Evolutionary conservation across 106 monocot genomes (phyloP).

Genomic region (Allium cepa): DNA sequence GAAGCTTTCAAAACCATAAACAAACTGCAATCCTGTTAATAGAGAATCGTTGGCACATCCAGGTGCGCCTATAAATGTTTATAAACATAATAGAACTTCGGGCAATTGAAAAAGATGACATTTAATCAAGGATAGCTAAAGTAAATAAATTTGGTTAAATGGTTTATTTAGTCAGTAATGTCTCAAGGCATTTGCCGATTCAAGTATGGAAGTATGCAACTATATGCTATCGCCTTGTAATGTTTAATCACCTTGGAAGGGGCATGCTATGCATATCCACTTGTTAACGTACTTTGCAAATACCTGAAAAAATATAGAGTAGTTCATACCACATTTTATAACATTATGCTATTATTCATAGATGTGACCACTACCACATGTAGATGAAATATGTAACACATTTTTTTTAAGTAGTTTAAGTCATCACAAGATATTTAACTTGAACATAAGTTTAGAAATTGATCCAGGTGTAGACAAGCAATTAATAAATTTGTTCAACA

Average conservation of each 20-base stretch:
- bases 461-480: too few species aligned
- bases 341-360: not conserved
- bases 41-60: slow-evolving; percentile 83
- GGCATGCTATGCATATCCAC: slow-evolving; percentile 90
- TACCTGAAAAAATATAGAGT: slow-evolving; percentile 31
- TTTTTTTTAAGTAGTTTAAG: not conserved
- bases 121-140: not conserved
- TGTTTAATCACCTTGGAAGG: slow-evolving; percentile 71
- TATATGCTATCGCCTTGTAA: not conserved
- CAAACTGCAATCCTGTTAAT: slow-evolving; percentile 87
- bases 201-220: not conserved
- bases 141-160: too few species aligned
- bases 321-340: slow-evolving; percentile 2
- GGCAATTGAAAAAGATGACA: not conserved
- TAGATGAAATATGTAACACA: not conserved
- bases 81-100: slow-evolving; percentile 6
- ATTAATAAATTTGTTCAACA: too few species aligned
- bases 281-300: slow-evolving; percentile 82
- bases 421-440: too few species aligned
- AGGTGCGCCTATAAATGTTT: slow-evolving; percentile 53
- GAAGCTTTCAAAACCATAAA: slow-evolving; percentile 75
- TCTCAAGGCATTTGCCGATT: not conserved
- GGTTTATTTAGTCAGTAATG: slow-evolving; percentile 3
- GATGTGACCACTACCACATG: not conserved
- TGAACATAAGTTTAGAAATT: too few species aligned